Evolutionary conservation across 75 land plant genomes (phyloP), one percentile per base, ranked within the genome.

Genomic region (Picea sitchensis): DNA sequence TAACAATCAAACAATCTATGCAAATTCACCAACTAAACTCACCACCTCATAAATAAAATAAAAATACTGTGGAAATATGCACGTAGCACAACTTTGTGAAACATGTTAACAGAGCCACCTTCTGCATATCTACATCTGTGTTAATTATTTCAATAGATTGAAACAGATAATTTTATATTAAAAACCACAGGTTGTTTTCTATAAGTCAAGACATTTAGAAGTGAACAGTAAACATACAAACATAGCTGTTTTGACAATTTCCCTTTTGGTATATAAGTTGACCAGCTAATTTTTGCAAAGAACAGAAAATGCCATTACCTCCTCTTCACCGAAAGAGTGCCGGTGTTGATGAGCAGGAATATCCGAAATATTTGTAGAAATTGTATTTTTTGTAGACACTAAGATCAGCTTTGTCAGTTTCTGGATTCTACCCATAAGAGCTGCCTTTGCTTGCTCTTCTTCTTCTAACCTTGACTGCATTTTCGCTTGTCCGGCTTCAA

Each of bases 361-460:
- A 44, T 82, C 88, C n/a, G 84, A 86, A 74, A 79, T 56, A 18
- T 75, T 64, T 38, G 79, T 44, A 61, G 76, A 63, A 31, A 84
- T 85, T 34, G 80, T 85, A 44, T 84, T 87, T 62, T 87, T 87
- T 14, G 89, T 87, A 44, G 89, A 87, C 18, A 87, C 89, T 58
- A 87, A 56, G 23, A 87, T 87, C 3, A 87, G 84, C 76, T 87
- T 87, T 63, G 89, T 87, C 54, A 87, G 88, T 21, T 86, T 79
- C 71, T 87, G 89, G 57, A 87, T 87, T 75, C 89, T 85, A 30
- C 89, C 89, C 81, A 87, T 82, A 3, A 87, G 67, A 32, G 88
- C 89, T 30, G 88, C 88, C 67, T 87, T 87, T 32, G 88, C 89
- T 76, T 87, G 82, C 60, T 87, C 89, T 82, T 87, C 89, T 82